Evolutionary conservation across 371 early-diverging fungal species (phyloP).

Genomic region (Actinomucor elegans): DNA sequence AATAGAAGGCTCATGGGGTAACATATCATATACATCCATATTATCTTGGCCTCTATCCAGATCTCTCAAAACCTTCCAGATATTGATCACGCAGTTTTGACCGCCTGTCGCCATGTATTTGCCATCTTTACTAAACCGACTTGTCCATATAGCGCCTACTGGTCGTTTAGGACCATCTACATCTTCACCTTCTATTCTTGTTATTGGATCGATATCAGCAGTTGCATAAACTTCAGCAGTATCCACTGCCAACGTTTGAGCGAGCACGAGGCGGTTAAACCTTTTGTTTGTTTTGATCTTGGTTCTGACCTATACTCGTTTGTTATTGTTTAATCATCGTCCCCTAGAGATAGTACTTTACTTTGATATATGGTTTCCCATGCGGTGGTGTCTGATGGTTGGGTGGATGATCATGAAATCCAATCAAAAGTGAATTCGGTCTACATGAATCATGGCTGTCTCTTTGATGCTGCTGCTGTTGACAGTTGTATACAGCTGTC

Average conservation of each 20-base stretch:
- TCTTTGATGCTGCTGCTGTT: background rate
- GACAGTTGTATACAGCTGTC: background rate
- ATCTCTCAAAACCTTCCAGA: slow-evolving; percentile 65
- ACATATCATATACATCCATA: slow-evolving; percentile 22
- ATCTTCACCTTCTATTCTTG: background rate
- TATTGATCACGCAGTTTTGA: slow-evolving; percentile 67
- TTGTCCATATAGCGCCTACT: slow-evolving; percentile 44
- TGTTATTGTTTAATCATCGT: background rate
- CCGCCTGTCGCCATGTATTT: slow-evolving; percentile 79
- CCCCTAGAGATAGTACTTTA: slow-evolving; percentile 5
- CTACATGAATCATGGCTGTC: slow-evolving; percentile 8
- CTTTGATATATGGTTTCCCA: slow-evolving; percentile 37
- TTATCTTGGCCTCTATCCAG: slow-evolving; percentile 22
- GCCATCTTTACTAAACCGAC: slow-evolving; percentile 80
- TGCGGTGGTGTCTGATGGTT: slow-evolving; percentile 20
- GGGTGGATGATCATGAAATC: slow-evolving; percentile 9
- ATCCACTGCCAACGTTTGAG: slow-evolving; percentile 33
- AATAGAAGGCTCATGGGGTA: slow-evolving; percentile 24
- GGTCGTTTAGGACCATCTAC: slow-evolving; percentile 6
- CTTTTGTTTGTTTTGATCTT: slow-evolving; percentile 29
- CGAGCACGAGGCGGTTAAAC: slow-evolving; percentile 31
- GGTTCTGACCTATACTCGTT: slow-evolving; percentile 27
- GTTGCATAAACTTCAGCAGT: slow-evolving; percentile 5
- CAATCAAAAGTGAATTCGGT: slow-evolving; percentile 1
- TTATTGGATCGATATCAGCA: background rate